Base-by-base conservation (phyloP, 179 eudicot genomes). In the Pouteria campechiana region DNA sequence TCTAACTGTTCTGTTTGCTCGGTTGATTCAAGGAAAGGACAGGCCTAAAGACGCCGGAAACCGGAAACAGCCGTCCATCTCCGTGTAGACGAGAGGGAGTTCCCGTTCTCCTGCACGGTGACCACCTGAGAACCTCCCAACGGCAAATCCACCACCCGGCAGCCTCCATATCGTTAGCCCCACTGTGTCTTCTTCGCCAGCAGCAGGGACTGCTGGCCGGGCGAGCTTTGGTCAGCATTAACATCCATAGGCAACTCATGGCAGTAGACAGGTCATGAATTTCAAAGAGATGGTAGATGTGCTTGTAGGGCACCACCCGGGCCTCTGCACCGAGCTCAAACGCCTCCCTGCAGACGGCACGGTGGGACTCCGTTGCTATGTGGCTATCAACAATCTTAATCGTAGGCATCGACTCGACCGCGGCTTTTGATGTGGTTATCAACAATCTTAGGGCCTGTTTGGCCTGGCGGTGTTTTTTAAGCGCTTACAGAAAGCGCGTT, bases 11-110 rank as follows among this genome's bases (percentile, higher is more conserved):
- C n/a, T n/a, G n/a, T n/a, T n/a, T n/a, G n/a, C n/a, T n/a, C n/a
- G n/a, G n/a, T n/a, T n/a, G n/a, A n/a, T n/a, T n/a, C n/a, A n/a
- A n/a, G n/a, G n/a, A n/a, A n/a, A n/a, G n/a, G n/a, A n/a, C n/a
- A n/a, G n/a, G n/a, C n/a, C n/a, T n/a, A n/a, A n/a, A n/a, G n/a
- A n/a, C n/a, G n/a, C n/a, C n/a, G n/a, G n/a, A n/a, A n/a, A n/a
- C n/a, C n/a, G n/a, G 24, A 78, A 64, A 6, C 78, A 67, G 1
- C 98, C 98, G 52, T 90, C 95, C 90, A 90, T 73, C 60, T 90
- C 98, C 0, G 98, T 90, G 58, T 69, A 90, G 3, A 90, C 95
- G 14, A 79, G 94, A 0, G 94, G 94, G 37, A 82, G 65, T 63
- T 78, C 98, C 21, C 93, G 60, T 63, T 76, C 93, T 0, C 79